Evolutionary conservation across 2,329 filamentous ascomycete genomes (phyloP).

Genomic region (Sclerotinia subarctica): DNA sequence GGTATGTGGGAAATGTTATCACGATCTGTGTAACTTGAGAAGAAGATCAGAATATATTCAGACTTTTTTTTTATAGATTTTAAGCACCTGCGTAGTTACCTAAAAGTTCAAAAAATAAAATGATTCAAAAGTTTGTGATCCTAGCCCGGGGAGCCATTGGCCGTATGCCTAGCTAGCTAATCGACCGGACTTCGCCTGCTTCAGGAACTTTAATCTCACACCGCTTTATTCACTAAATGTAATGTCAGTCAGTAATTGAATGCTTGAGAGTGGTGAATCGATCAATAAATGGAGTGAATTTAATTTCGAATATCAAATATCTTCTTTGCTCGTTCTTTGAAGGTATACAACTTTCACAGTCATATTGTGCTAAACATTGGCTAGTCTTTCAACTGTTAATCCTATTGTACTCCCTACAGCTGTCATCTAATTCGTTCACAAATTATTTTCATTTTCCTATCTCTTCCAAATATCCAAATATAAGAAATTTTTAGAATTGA

Average conservation of each 20-base stretch:
- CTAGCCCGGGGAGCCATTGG: background rate
- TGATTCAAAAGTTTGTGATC: constrained; percentile 1
- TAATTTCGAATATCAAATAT: background rate
- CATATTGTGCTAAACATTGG: too few species aligned
- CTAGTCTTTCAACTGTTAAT: too few species aligned
- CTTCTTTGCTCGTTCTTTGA: too few species aligned
- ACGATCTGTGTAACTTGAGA: constrained; percentile 1
- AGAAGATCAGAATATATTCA: background rate
- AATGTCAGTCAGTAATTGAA: background rate
- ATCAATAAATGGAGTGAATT: background rate
- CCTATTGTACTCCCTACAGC: too few species aligned
- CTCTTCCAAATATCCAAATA: too few species aligned
- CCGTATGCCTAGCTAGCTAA: background rate
- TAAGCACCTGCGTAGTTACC: background rate
- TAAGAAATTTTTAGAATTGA: too few species aligned
- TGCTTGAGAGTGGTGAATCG: background rate
- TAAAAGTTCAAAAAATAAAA: constrained; percentile 6
- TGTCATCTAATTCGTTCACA: too few species aligned
- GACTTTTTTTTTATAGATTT: background rate
- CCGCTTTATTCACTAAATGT: background rate
- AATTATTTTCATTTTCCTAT: too few species aligned
- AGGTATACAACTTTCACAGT: too few species aligned
- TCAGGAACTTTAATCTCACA: background rate
- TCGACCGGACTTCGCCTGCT: constrained; percentile 10
- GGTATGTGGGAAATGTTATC: background rate